Conservation (phyloP, 768 basidiomycete genomes). For the Lactifluus echinatus region DNA sequence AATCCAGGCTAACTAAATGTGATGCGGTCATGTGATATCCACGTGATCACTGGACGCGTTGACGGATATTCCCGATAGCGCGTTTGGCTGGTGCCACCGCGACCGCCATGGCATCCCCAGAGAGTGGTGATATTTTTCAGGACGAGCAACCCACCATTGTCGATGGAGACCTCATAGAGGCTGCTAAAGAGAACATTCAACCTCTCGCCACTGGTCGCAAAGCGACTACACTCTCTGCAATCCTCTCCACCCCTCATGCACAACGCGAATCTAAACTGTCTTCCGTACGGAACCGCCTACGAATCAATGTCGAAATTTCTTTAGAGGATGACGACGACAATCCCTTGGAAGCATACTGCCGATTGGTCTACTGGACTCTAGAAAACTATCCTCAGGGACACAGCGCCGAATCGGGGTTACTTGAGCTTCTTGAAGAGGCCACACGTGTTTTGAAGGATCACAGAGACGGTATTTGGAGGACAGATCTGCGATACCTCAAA, state of each 20-base stretch:
- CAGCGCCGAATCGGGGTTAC: conserved; percentile 79
- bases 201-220: conserved; percentile 72
- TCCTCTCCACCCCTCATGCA: conserved; percentile 68
- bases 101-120: neutral
- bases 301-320: conserved; percentile 64
- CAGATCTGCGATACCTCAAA: conserved; percentile 81
- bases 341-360: conserved; percentile 78
- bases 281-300: conserved; percentile 53
- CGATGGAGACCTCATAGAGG: conserved; percentile 74
- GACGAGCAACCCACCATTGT: conserved; percentile 44
- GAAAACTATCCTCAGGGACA: conserved; percentile 94
- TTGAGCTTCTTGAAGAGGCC: conserved; percentile 88
- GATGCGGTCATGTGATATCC: conserved; percentile 15
- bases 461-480: conserved; percentile 62
- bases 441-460: conserved; percentile 78
- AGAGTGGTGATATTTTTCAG: conserved; percentile 32
- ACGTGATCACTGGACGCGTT: conserved; percentile 7
- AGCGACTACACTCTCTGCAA: conserved; percentile 65
- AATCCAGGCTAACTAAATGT: neutral
- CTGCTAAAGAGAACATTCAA: conserved; percentile 82
- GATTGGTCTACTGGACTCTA: conserved; percentile 84
- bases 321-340: conserved; percentile 68
- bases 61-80: neutral
- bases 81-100: neutral
- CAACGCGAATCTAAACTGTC: conserved; percentile 65